A percentile compares a stretch with the other conserved stretches of the same genome.
phyloP scores from a whole-genome alignment of 2,329 filamentous ascomycete genomes.

The Cytospora schulzeri region DNA sequence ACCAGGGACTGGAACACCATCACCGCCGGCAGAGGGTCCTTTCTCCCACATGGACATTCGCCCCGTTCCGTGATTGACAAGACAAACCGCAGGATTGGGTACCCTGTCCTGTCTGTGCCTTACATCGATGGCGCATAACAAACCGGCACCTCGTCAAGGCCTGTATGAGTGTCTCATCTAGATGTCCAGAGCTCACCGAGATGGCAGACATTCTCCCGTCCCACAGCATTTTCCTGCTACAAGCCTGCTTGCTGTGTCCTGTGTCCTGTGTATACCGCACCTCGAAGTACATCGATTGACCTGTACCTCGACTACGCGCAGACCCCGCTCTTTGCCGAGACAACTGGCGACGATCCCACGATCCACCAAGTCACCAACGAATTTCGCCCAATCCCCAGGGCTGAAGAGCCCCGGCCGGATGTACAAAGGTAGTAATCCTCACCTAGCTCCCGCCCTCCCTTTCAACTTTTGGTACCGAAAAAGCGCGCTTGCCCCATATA shows the following conservation, averaged over 20 bases:
- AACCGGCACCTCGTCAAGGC: neutral
- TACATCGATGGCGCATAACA: neutral
- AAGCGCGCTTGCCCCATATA: constrained; percentile 1
- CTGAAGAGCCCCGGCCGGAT: neutral
- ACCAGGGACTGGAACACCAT: neutral
- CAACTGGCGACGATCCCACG: neutral
- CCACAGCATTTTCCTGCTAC: neutral
- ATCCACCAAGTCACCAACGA: neutral
- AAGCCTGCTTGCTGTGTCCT: neutral
- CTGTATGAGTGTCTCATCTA: neutral
- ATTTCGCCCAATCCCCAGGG: neutral
- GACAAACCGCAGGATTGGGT: neutral
- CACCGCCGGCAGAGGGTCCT: neutral
- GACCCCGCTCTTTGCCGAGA: constrained; percentile 2
- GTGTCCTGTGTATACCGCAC: neutral
- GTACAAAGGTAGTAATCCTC: neutral
- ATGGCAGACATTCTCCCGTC: neutral
- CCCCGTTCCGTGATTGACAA: neutral
- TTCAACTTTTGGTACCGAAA: neutral
- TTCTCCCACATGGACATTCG: neutral
- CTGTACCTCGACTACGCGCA: neutral
- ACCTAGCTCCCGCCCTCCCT: constrained; percentile 2
- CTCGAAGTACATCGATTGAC: neutral
- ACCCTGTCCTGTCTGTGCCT: neutral
- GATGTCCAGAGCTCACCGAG: neutral